A percentile compares a stretch with the other conserved stretches of the same genome.
phyloP scores from a whole-genome alignment of 768 basidiomycete genomes.

The Sarcomyxa edulis region DNA sequence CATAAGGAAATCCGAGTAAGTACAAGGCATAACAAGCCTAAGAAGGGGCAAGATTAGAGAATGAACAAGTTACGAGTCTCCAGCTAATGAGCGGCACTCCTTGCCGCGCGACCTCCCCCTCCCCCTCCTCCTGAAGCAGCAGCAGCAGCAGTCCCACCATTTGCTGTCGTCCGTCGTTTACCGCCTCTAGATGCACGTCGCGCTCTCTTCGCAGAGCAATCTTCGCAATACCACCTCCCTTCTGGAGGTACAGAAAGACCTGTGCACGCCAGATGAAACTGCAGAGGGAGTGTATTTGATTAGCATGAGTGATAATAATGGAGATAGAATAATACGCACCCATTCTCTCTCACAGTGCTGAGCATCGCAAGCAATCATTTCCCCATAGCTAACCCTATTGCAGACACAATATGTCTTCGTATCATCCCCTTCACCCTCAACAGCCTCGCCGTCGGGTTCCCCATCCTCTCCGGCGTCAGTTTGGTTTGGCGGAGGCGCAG shows the following conservation, averaged over 20 bases:
- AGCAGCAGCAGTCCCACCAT: too few species aligned
- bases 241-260: conserved; percentile 62
- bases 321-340: conserved; percentile 49
- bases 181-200: too few species aligned
- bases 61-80: too few species aligned
- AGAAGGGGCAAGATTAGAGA: too few species aligned
- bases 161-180: too few species aligned
- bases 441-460: conserved; percentile 25
- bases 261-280: conserved; percentile 83
- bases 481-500: not conserved
- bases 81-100: too few species aligned
- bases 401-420: conserved; percentile 81
- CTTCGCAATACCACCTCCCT: conserved; percentile 73
- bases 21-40: too few species aligned
- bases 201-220: conserved; percentile 41
- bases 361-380: conserved; percentile 95
- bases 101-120: too few species aligned
- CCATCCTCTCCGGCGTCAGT: not conserved
- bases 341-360: conserved; percentile 79
- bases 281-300: conserved; percentile 4
- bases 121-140: too few species aligned
- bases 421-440: conserved; percentile 44
- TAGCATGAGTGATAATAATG: conserved; percentile 8
- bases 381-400: conserved; percentile 78
- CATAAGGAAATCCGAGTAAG: too few species aligned